A percentile compares a stretch with the other conserved stretches of the same genome.
These are phyloP conservation scores for Strobilomyces confusus DNA, from an alignment of 768 basidiomycete species.

Conservation along the genomic window DNA sequence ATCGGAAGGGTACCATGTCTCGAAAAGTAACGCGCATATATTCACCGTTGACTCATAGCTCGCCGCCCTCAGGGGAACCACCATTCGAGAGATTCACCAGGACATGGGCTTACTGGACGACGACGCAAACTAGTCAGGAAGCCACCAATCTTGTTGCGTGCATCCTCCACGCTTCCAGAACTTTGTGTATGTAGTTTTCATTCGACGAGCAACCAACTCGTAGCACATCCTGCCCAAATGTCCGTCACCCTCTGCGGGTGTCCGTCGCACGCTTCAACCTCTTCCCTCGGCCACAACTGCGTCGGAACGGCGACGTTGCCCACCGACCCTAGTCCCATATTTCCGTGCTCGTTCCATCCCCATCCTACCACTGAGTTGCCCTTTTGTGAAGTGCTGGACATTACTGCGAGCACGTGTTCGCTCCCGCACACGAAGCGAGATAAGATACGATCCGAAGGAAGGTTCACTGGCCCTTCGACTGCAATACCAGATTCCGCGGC, in stretches of 20 bases:
- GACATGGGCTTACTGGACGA: slow-evolving; percentile 60
- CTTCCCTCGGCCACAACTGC: slow-evolving; percentile 48
- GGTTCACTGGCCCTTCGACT: slow-evolving; percentile 8
- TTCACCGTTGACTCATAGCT: slow-evolving; percentile 43
- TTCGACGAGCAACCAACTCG: slow-evolving; percentile 31
- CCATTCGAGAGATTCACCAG: slow-evolving; percentile 69
- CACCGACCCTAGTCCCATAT: slow-evolving; percentile 67
- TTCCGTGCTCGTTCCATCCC: slow-evolving; percentile 99
- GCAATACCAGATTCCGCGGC: neutral
- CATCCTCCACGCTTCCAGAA: neutral
- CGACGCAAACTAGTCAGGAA: slow-evolving; percentile 44
- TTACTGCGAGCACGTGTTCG: slow-evolving; percentile 68
- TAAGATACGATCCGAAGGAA: slow-evolving; percentile 23
- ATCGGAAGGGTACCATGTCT: slow-evolving; percentile 63
- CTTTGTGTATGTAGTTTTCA: slow-evolving; percentile 4
- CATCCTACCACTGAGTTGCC: slow-evolving; percentile 61
- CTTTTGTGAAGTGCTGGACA: slow-evolving; percentile 25
- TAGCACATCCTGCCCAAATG: slow-evolving; percentile 32
- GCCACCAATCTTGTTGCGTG: too few species aligned
- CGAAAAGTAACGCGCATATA: slow-evolving; percentile 3
- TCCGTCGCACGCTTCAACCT: neutral
- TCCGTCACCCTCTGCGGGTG: slow-evolving; percentile 15
- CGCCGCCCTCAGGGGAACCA: slow-evolving; percentile 64
- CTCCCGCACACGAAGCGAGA: slow-evolving; percentile 67
- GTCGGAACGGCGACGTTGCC: slow-evolving; percentile 49